These are phyloP conservation scores for Prunella vulgaris DNA, from an alignment of 257 asterid genomes.

Conservation along the genomic window DNA sequence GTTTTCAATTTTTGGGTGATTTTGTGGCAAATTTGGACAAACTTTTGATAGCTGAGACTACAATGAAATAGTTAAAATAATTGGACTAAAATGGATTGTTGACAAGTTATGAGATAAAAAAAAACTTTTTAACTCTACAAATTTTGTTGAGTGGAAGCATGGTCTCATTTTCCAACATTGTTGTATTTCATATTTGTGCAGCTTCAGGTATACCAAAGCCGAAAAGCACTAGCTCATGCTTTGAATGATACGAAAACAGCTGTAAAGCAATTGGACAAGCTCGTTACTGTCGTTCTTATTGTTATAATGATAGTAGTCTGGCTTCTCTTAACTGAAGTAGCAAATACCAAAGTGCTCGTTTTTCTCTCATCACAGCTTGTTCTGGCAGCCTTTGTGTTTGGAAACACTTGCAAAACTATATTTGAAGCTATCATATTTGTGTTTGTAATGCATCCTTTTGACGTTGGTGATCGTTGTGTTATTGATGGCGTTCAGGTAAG, in stretches of 20 bases:
- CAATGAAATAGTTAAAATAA: no score
- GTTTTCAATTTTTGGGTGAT: no score
- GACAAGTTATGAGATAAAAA: no score
- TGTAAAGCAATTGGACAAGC: conserved; percentile 62
- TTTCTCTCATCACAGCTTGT: conserved; percentile 80
- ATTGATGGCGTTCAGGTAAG: conserved; percentile 78
- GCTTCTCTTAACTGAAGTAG: conserved; percentile 75
- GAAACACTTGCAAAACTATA: conserved; percentile 87
- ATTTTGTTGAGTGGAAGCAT: neutral
- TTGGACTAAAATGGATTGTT: no score
- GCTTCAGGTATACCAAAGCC: conserved; percentile 73
- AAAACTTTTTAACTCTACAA: no score
- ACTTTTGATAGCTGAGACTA: no score
- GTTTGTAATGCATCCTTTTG: conserved; percentile 87
- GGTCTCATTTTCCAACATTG: neutral
- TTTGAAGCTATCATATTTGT: conserved; percentile 80
- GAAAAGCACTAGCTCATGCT: conserved; percentile 77
- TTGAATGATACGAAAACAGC: conserved; percentile 77
- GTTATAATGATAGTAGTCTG: conserved; percentile 53
- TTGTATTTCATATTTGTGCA: conserved; percentile 27
- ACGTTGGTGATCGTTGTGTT: conserved; percentile 87
- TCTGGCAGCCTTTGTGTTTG: conserved; percentile 72
- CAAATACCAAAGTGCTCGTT: conserved; percentile 69
- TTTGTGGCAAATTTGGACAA: no score
- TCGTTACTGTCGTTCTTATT: conserved; percentile 45